Percentiles rank a stretch among this genome's conserved stretches.
phyloP scores from a whole-genome alignment of 768 basidiomycete species.

The Cytidiella melzeri region DNA sequence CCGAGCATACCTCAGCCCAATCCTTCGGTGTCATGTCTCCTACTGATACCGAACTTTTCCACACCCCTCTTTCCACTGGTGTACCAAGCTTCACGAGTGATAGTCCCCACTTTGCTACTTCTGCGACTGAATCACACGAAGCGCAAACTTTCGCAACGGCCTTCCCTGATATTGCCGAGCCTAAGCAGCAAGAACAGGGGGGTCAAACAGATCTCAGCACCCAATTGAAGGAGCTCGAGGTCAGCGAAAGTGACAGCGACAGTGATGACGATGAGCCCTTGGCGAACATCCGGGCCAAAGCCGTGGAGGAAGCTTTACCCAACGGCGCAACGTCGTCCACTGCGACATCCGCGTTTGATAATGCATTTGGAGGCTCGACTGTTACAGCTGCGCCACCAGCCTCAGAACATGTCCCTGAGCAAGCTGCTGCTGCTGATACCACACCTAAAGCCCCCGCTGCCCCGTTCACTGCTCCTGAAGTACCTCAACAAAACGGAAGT shows the following conservation, averaged over 20 bases:
- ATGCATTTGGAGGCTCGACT: slow-evolving; percentile 42
- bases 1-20: neutral
- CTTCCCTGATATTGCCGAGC: slow-evolving; percentile 2
- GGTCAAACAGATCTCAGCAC: slow-evolving; percentile 47
- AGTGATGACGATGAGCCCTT: slow-evolving; percentile 38
- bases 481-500: slow-evolving; percentile 7
- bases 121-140: neutral
- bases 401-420: slow-evolving; percentile 16
- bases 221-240: slow-evolving; percentile 53
- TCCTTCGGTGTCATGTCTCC: slow-evolving; percentile 17
- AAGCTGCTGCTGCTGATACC: neutral
- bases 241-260: slow-evolving; percentile 47
- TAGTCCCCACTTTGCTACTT: neutral
- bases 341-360: slow-evolving; percentile 41
- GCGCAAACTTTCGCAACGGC: neutral
- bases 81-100: slow-evolving; percentile 4
- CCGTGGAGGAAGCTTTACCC: slow-evolving; percentile 2
- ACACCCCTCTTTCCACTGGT: slow-evolving; percentile 51
- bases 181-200: slow-evolving; percentile 11
- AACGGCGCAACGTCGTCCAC: slow-evolving; percentile 14
- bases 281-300: slow-evolving; percentile 18
- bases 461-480: slow-evolving; percentile 1
- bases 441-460: neutral
- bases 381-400: slow-evolving; percentile 14
- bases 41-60: slow-evolving; percentile 34